phyloP scores from a whole-genome alignment of 805 yeast species.

The Yueomyces sp. region DNA sequence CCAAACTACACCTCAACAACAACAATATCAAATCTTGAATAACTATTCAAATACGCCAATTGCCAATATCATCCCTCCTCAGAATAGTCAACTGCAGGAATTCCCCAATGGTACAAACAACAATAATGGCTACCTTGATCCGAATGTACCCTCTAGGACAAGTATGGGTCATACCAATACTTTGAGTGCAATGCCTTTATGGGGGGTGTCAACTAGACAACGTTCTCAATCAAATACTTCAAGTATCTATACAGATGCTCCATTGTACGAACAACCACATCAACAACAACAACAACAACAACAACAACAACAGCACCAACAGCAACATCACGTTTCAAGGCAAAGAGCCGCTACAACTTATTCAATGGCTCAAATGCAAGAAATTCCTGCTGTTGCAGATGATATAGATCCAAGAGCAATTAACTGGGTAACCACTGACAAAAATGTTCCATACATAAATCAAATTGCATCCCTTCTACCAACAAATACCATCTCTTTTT shows the following conservation, averaged over 20 bases:
- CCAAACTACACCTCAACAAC: background rate
- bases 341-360: slow-evolving; percentile 2
- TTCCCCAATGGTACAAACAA: background rate
- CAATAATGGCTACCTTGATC: slow-evolving; percentile 1
- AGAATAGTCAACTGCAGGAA: slow-evolving; percentile 10
- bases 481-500: slow-evolving; percentile 62
- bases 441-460: slow-evolving; percentile 61
- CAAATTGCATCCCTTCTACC: slow-evolving; percentile 59
- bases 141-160: background rate
- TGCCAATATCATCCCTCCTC: slow-evolving; percentile 4
- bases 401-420: slow-evolving; percentile 46
- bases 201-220: slow-evolving; percentile 11
- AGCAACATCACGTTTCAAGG: slow-evolving; percentile 2
- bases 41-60: slow-evolving; percentile 3
- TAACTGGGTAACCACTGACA: slow-evolving; percentile 57
- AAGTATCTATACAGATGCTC: slow-evolving; percentile 22
- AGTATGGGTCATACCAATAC: slow-evolving; percentile 2
- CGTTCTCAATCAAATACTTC: slow-evolving; percentile 24
- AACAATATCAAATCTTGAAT: slow-evolving; percentile 7
- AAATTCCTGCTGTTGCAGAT: slow-evolving; percentile 33
- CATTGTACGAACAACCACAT: slow-evolving; percentile 7
- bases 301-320: slow-evolving; percentile 2
- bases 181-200: slow-evolving; percentile 4
- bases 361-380: slow-evolving; percentile 6
- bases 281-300: slow-evolving; percentile 1